Evolutionary conservation across 352 stramenopile species (phyloP), one percentile per base, ranked within the genome.

Genomic region (Phytopythium litorale): DNA sequence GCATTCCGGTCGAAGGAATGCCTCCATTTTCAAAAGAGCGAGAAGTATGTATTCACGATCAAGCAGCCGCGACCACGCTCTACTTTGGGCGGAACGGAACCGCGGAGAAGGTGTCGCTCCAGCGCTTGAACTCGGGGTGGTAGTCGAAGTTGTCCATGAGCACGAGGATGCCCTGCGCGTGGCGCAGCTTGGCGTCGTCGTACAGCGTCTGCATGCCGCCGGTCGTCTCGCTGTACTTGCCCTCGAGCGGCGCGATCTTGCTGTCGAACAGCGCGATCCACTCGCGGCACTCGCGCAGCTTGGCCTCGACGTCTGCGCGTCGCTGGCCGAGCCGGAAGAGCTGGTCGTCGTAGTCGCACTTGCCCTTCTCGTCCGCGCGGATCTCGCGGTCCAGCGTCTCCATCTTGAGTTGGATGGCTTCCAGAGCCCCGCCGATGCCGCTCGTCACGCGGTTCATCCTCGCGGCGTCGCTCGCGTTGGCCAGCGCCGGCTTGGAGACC

Each of bases 141-240:
- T 97, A 96, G 62, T 94, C 83, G 55, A 97, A 97, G 56, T 96
- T 87, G 38, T 94, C 74, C 53, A 96, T 88, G 35, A 97, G 80
- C 58, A 97, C 79, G 42, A 79, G 62, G 37, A 97, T 87, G 40
- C 87, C 88, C 57, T 94, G 81, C 1, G 81, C 83, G 56, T 97
- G 88, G 35, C 89, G 81, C 16, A 83, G 59, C 62, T 96, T 96
- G 50, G 87, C 88, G n/a, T 92, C 81, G 45, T 92, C 83, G 66
- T 97, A 96, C 65, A 93, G 83, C 33, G 73, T 63, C 50, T 87
- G 73, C 80, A 96, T 96, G 51, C 71, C 65, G 56, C 78, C 72
- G 4, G 88, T 96, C 19, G 88, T 91, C 42, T 84, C 81, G 13
- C 72, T 66, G 71, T 92, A 92, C 46, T 81, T 86, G 15, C 73